A percentile compares a stretch with the other conserved stretches of the same genome.
Evolutionary conservation across 2,329 filamentous ascomycete genomes (phyloP).

Genomic region (Stagonosporopsis rhizophila): DNA sequence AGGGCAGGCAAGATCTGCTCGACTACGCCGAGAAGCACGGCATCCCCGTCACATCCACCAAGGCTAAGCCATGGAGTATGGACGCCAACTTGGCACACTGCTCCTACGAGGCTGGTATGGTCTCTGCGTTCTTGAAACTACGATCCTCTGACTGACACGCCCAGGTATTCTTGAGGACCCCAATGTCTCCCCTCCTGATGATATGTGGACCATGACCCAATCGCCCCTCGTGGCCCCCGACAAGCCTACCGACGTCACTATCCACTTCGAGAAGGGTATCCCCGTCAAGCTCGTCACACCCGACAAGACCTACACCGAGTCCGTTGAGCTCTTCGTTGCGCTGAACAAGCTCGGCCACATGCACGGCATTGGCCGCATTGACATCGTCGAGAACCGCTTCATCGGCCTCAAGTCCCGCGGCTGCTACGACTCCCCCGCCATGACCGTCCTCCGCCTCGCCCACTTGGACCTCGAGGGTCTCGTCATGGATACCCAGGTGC

Average conservation of each 20-base stretch:
- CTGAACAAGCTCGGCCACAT: constrained; percentile 74
- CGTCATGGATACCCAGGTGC: constrained; percentile 72
- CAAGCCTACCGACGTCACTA: constrained; percentile 72
- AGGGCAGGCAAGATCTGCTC: constrained; percentile 74
- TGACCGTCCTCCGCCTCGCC: constrained; percentile 59
- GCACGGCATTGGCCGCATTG: constrained; percentile 79
- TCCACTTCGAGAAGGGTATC: constrained; percentile 78
- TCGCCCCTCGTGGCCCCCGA: constrained; percentile 75
- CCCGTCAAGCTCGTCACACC: constrained; percentile 69
- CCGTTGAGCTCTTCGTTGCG: constrained; percentile 74
- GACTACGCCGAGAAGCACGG: constrained; percentile 71
- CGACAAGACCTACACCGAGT: constrained; percentile 68
- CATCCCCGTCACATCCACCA: constrained; percentile 76
- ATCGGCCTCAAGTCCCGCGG: constrained; percentile 81
- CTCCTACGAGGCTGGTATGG: constrained; percentile 75
- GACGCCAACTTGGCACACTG: constrained; percentile 78
- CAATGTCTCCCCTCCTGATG: constrained; percentile 69
- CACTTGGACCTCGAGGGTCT: constrained; percentile 71
- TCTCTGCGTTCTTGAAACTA: accelerated
- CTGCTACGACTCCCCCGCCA: constrained; percentile 70
- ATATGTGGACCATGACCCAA: constrained; percentile 80
- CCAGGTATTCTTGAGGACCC: constrained; percentile 69
- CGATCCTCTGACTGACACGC: constrained; percentile 3
- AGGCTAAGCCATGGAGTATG: constrained; percentile 63
- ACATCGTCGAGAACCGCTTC: constrained; percentile 84